phyloP scores from a whole-genome alignment of 345 rosid genomes.

The Euphorbia pulcherrima region DNA sequence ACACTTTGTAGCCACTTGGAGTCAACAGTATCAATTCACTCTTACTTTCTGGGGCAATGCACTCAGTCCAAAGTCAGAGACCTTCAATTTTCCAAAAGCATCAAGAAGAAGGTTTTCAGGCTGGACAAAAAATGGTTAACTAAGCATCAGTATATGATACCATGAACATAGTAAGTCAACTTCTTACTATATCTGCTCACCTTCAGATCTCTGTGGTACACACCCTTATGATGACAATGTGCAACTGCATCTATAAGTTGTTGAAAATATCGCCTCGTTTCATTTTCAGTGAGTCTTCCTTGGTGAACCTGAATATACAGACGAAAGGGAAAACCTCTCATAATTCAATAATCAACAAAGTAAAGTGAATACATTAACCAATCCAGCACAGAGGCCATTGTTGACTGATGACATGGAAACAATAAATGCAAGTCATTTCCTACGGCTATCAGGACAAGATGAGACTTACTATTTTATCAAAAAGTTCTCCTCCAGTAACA shows the following conservation, averaged over 20 bases:
- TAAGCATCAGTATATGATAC: slow-evolving; percentile 18
- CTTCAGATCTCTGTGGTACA: slow-evolving; percentile 92
- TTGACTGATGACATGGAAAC: background rate
- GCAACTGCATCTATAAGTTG: slow-evolving; percentile 87
- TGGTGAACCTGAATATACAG: slow-evolving; percentile 51
- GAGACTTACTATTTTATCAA: slow-evolving; percentile 70
- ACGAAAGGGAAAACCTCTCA: background rate
- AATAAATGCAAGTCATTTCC: background rate
- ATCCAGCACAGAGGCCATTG: background rate
- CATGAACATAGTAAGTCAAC: slow-evolving; percentile 13
- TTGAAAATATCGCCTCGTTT: slow-evolving; percentile 76
- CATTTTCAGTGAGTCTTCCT: slow-evolving; percentile 64
- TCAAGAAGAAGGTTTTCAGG: slow-evolving; percentile 79
- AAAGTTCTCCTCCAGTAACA: slow-evolving; percentile 84
- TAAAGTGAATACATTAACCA: background rate
- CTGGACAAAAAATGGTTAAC: slow-evolving; percentile 28
- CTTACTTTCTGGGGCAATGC: slow-evolving; percentile 63
- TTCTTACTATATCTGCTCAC: slow-evolving; percentile 28
- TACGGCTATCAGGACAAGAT: background rate
- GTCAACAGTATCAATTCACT: slow-evolving; percentile 5
- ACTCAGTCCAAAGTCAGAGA: slow-evolving; percentile 79
- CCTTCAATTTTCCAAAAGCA: slow-evolving; percentile 57
- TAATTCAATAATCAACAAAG: background rate
- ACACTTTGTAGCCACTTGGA: background rate
- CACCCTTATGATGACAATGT: slow-evolving; percentile 84